phyloP scores from a whole-genome alignment of 768 basidiomycete species.

The Ephemerocybe angulata region DNA sequence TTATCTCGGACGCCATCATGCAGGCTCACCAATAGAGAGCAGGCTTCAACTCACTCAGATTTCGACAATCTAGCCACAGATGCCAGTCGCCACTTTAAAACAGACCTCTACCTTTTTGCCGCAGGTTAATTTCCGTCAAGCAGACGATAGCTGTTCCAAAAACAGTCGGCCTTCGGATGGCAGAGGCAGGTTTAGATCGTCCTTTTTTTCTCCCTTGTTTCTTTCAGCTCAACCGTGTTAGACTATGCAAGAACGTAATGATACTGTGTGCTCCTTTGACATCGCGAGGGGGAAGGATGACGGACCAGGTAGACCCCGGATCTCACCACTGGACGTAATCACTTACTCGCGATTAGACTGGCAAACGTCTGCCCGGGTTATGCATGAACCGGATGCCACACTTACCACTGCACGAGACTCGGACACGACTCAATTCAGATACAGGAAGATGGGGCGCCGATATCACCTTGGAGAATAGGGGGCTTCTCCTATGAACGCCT shows the following conservation, averaged over 20 bases:
- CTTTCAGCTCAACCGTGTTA: constrained; percentile 14
- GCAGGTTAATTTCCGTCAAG: constrained; percentile 16
- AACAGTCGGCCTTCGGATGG: background rate
- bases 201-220: background rate
- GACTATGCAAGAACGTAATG: constrained; percentile 15
- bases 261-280: background rate
- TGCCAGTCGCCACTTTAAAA: no score
- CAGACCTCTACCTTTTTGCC: constrained; percentile 22
- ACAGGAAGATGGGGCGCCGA: no score
- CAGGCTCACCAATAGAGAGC: constrained; percentile 71
- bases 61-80: no score
- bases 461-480: no score
- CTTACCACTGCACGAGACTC: no score
- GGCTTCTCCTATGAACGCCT: background rate
- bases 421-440: no score
- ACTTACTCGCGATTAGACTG: background rate
- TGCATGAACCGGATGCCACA: no score
- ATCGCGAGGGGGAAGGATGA: background rate
- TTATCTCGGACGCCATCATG: constrained; percentile 93
- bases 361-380: background rate
- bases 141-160: background rate
- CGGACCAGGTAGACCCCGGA: background rate
- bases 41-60: background rate
- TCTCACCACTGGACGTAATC: background rate
- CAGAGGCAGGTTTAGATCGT: constrained; percentile 22